phyloP scores from a whole-genome alignment of 768 basidiomycete genomes.

The Clavulina sp. region DNA sequence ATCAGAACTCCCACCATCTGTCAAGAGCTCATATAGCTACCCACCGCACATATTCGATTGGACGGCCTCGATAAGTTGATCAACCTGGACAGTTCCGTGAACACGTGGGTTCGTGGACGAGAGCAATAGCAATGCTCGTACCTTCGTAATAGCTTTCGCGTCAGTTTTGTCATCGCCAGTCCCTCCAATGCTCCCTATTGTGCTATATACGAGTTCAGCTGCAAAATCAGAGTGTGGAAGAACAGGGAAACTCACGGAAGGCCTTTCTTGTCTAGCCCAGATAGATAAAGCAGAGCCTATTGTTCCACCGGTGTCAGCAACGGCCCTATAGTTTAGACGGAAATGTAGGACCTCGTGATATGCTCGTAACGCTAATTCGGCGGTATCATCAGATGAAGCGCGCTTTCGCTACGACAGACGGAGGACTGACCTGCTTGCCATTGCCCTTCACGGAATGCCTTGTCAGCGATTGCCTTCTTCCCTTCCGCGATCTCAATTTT shows the following conservation, averaged over 20 bases:
- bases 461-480: conserved; percentile 49
- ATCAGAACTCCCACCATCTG: background rate
- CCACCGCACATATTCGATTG: conserved; percentile 63
- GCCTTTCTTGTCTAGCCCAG: conserved; percentile 60
- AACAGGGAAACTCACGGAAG: background rate
- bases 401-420: background rate
- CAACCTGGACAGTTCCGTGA: conserved; percentile 31
- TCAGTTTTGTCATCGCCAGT: conserved; percentile 4
- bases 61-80: conserved; percentile 61
- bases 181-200: background rate
- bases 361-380: conserved; percentile 37
- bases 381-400: background rate
- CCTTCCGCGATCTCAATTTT: conserved; percentile 46
- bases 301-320: conserved; percentile 7
- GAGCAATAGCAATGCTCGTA: background rate
- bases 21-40: background rate
- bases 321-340: conserved; percentile 1
- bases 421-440: conserved; percentile 33
- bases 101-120: background rate
- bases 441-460: conserved; percentile 51
- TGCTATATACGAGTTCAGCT: background rate
- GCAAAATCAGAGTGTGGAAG: too few species aligned
- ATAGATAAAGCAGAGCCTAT: conserved; percentile 53
- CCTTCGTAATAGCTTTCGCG: conserved; percentile 2
- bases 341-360: conserved; percentile 47